Evolutionary conservation across 2,329 filamentous ascomycete species (phyloP), one percentile per base, ranked within the genome.

Genomic region (Clonostachys byssicola): DNA sequence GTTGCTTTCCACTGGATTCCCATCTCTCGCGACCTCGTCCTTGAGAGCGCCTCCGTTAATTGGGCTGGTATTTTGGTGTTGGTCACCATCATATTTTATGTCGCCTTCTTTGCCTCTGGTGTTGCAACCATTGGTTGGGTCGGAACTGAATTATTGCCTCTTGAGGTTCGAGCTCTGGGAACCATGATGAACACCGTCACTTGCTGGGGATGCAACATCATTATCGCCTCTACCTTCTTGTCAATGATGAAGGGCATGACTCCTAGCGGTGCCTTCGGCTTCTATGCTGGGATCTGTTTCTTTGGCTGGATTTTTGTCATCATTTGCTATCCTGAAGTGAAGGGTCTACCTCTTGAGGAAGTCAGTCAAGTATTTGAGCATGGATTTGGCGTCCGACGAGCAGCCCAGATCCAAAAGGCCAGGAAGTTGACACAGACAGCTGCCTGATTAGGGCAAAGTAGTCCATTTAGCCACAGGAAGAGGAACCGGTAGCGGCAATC

Each of bases 291-390:
- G 1, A 72, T 78, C 35, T 77, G 72, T 52, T 65, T 72, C 47
- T 52, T 73, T 36, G 73, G 73, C n/a, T 46, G 44, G 44, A 16
- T 46, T 14, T 63, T 71, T 47, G 66, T 78, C 20, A 66, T 70
- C 46, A 71, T 77, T 60, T 76, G 63, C 52, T 80, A 77, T 52
- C 75, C 75, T 1, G 74, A 80, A 51, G 74, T 77, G 3, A 76
- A 77, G 52, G 75, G 76, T 12, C 72, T 80, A 67, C 71, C 75
- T 16, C 60, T 80, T 4, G 78, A 81, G 54, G 73, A 75, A 42
- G 69, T 79, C n/a, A 62, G 72, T 34, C 70, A 74, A 44, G 65
- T 78, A 6, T 80, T 79, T 52, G 56, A 66, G 40, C 63, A 74
- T 42, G 71, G 71, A 0, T 77, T 75, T 49, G 73, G 72, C 13